Base-by-base conservation (phyloP, 768 basidiomycete species). In the Mrakia frigida region DNA sequence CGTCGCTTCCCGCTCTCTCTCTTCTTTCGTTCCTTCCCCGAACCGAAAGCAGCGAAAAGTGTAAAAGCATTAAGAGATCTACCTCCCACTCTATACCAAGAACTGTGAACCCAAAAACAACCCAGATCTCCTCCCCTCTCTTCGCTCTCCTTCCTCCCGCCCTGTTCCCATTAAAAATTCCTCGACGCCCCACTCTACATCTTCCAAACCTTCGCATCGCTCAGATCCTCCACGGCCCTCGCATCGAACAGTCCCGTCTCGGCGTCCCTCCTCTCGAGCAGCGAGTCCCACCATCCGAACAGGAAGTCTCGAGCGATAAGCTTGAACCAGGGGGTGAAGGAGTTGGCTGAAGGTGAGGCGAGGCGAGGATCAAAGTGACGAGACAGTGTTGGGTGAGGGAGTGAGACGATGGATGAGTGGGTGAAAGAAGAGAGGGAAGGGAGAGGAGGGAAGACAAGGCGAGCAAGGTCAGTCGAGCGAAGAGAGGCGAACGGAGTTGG, bases 241-340 rank as follows among this genome's bases (percentile, higher is more conserved):
- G 91, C 90, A n/a, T 80, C 65, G 14, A 93, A 86, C 33, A 86
- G 85, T 11, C 91, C 91, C 25, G 88, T 74, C 21, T 35, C 81
- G 18, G 77, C 79, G 77, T 86, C 85, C 52, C 83, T 82, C 50
- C 91, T 89, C 73, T 85, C 85, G 78, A 91, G 81, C 60, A 99
- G 88, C 78, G 91, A 90, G 81, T 97, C 94, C 97, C 97, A 99
- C 97, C 97, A 99, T 33, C 92, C 93, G 82, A 95, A 98, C 60
- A 99, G 87, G 84, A 96, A 96, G 82, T 98, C 94, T 5, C 94
- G 89, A 2, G 94, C 94, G 81, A 99, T 98, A 39, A 98, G 89
- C 83, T 94, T 93, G 89, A 99, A 99, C 97, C 97, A 99, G 0
- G 97, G 97, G 10, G 97, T 99, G 84, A 99, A 99, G 2, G 88